Evolutionary conservation across 352 stramenopile genomes (phyloP).

Genomic region (Phytophthora syringae): DNA sequence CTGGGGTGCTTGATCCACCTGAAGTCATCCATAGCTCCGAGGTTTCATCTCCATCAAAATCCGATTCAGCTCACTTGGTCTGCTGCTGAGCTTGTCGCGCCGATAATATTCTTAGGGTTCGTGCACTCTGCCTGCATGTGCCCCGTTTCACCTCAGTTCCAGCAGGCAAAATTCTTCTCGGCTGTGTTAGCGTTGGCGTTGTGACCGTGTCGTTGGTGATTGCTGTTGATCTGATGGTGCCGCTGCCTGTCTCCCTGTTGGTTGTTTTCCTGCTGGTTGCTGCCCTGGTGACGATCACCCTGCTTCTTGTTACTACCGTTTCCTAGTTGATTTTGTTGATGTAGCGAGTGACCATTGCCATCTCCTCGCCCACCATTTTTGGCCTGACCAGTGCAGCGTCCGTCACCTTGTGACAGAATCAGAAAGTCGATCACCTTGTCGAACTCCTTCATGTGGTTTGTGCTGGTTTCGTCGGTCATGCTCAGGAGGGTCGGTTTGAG

Average conservation of each 20-base stretch:
- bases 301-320: background rate
- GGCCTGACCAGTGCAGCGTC: background rate
- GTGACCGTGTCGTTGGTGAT: background rate
- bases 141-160: background rate
- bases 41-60: background rate
- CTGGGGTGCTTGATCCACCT: background rate
- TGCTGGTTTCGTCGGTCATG: background rate
- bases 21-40: background rate
- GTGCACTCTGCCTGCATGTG: background rate
- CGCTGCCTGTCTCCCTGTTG: background rate
- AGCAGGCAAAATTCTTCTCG: background rate
- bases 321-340: background rate
- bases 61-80: background rate
- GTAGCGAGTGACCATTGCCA: background rate
- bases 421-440: constrained; percentile 12
- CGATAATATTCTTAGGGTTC: background rate
- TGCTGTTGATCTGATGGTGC: background rate
- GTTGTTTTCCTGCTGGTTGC: background rate
- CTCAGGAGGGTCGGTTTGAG: constrained; percentile 16
- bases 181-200: background rate
- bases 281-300: no score
- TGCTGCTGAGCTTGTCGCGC: background rate
- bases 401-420: background rate
- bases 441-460: constrained; percentile 3
- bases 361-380: background rate